Conservation (phyloP, 2,329 filamentous ascomycete species). For the Xylariaceae sp. region DNA sequence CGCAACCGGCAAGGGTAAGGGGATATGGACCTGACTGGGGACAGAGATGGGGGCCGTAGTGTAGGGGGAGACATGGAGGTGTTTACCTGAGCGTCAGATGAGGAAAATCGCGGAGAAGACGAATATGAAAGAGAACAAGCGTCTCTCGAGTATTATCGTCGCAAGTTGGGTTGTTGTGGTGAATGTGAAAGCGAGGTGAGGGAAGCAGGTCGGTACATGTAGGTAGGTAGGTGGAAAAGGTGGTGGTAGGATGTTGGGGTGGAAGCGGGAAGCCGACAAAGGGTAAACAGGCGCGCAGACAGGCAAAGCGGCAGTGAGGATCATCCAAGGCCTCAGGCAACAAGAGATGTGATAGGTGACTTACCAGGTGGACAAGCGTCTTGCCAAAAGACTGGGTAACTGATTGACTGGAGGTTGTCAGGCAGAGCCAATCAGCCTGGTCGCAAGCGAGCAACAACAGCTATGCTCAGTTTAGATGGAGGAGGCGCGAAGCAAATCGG, state of each 20-base stretch:
- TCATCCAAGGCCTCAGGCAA: too few relatives aligned
- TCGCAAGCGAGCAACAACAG: too few relatives aligned
- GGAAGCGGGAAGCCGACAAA: background rate
- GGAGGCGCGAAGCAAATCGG: too few relatives aligned
- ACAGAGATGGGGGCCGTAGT: too few relatives aligned
- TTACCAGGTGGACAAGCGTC: too few relatives aligned
- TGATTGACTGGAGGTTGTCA: too few relatives aligned
- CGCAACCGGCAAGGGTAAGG: background rate
- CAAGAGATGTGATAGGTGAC: too few relatives aligned
- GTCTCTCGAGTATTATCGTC: background rate
- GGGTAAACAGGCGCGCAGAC: background rate
- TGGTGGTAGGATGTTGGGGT: background rate
- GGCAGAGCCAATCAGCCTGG: too few relatives aligned
- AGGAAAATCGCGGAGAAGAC: conserved; percentile 7
- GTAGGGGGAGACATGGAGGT: too few relatives aligned
- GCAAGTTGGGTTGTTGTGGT: background rate
- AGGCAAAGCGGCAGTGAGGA: background rate
- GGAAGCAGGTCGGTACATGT: background rate
- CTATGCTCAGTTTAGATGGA: too few relatives aligned
- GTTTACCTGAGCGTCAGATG: background rate
- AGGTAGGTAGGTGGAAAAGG: background rate
- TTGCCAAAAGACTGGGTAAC: too few relatives aligned
- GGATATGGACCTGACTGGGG: too few relatives aligned
- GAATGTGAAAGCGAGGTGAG: background rate
- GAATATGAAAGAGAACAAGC: background rate